Evolutionary conservation across 1,284 basidiomycete genomes (phyloP), one percentile per base, ranked within the genome.

Genomic region (Wallemia mellicola): DNA sequence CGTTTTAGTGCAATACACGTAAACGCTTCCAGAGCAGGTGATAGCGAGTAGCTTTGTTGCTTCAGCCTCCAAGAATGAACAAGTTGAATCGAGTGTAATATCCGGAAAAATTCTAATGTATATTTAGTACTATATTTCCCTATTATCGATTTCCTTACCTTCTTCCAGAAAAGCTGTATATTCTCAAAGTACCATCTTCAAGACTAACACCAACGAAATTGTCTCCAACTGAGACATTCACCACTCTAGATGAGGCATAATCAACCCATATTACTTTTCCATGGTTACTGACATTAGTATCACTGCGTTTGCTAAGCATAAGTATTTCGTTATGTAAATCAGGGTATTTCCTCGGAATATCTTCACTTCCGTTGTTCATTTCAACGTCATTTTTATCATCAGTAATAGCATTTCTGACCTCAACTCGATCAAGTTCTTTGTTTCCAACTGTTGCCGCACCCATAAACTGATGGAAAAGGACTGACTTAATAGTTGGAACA

Each of bases 261-360:
- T 95, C 88, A 59, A 89, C 68, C 89, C 91, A 96, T 59, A 82
- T 76, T 5, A 80, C 68, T 77, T 66, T 81, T 73, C 70, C 80
- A 78, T 28, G 77, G 75, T 64, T 73, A 76, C 54, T 77, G 71
- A 62, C 79, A 79, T 7, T 76, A 11, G 9, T 48, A 48, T 48
- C 38, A n/a, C 38, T 48, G 38, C 38, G 38, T n/a, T 48, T 48
- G 38, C 38, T 48, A 3, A 48, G 19, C 38, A 48, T 48, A n/a
- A 48, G 19, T 17, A 48, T 48, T n/a, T 48, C 38, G n/a, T 11
- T 48, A 22, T 30, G 28, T 30, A 7, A 7, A 17, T 17, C 9
- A 7, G 9, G 28, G 7, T n/a, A 3, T 48, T 48, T n/a, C 22
- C 22, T 48, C 5, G 5, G 14, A 17, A n/a, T 48, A 11, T 48